A percentile compares a stretch with the other conserved stretches of the same genome.
phyloP scores from a whole-genome alignment of 768 basidiomycete species.

The Leccinellum rugosiceps region DNA sequence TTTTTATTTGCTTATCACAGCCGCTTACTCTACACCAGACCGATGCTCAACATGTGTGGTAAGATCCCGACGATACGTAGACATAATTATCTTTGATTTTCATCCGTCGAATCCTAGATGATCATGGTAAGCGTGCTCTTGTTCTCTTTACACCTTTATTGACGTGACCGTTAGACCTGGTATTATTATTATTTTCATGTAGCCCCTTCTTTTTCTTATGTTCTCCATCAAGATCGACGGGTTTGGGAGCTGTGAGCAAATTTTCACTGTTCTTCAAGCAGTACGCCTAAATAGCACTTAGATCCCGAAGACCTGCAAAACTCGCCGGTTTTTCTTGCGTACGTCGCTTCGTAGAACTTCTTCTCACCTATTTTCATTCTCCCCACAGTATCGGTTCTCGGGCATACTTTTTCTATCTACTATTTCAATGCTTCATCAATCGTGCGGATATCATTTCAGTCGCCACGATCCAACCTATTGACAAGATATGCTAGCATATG shows the following conservation, averaged over 20 bases:
- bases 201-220: neutral
- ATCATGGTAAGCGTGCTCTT: constrained; percentile 58
- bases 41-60: constrained; percentile 88
- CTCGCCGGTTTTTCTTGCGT: constrained; percentile 73
- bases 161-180: constrained; percentile 39
- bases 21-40: constrained; percentile 41
- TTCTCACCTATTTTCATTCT: neutral
- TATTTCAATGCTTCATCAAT: constrained; percentile 92
- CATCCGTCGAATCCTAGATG: constrained; percentile 45
- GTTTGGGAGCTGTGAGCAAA: constrained; percentile 72
- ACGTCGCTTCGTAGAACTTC: constrained; percentile 9
- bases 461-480: neutral
- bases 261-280: neutral
- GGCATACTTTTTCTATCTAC: constrained; percentile 88
- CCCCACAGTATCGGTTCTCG: constrained; percentile 66
- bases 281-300: constrained; percentile 22
- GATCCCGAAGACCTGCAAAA: constrained; percentile 80
- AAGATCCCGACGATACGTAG: constrained; percentile 18
- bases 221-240: constrained; percentile 61
- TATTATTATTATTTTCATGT: constrained; percentile 23
- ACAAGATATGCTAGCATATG: constrained; percentile 12
- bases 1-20: neutral
- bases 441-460: constrained; percentile 40
- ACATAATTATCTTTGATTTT: neutral
- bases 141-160: constrained; percentile 1